These are phyloP conservation scores for Saturnispora zaruensis DNA, from an alignment of 805 yeast species.

Conservation along the genomic window DNA sequence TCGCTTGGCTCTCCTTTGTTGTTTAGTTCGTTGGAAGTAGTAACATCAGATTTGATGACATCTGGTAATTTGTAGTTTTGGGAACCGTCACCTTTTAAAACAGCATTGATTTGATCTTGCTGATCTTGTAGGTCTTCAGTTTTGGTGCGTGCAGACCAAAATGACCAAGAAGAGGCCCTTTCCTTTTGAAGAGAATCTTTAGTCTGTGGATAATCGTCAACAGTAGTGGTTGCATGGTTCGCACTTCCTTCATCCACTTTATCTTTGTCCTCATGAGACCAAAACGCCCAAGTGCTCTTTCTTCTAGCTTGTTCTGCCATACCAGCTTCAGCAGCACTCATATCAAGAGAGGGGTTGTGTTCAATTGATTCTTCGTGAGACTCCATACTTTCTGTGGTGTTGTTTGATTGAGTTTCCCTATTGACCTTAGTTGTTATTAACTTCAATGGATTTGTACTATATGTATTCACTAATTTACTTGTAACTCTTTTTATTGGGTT, in stretches of 20 bases:
- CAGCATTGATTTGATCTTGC: neutral
- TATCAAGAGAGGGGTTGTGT: neutral
- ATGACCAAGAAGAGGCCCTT: conserved; percentile 24
- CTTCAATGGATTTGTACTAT: neutral
- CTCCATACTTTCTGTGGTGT: neutral
- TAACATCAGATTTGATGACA: conserved; percentile 11
- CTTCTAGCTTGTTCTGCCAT: conserved; percentile 5
- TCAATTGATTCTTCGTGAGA: neutral
- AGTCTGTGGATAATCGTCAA: conserved; percentile 10
- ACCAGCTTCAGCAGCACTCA: neutral
- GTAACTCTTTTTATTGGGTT: neutral
- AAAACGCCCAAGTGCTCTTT: conserved; percentile 23
- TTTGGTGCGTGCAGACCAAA: conserved; percentile 18
- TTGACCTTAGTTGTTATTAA: neutral
- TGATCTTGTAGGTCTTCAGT: neutral
- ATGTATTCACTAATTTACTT: neutral
- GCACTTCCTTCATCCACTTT: neutral
- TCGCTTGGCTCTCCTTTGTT: neutral
- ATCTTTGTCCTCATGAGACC: conserved; percentile 11
- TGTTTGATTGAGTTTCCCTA: neutral
- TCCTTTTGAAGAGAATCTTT: conserved; percentile 4
- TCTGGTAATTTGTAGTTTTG: conserved; percentile 3
- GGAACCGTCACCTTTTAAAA: neutral
- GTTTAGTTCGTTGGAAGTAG: neutral
- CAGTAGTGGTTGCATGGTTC: neutral